Evolutionary conservation across 1,284 basidiomycete species (phyloP).

Genomic region (Agaricales sp.): DNA sequence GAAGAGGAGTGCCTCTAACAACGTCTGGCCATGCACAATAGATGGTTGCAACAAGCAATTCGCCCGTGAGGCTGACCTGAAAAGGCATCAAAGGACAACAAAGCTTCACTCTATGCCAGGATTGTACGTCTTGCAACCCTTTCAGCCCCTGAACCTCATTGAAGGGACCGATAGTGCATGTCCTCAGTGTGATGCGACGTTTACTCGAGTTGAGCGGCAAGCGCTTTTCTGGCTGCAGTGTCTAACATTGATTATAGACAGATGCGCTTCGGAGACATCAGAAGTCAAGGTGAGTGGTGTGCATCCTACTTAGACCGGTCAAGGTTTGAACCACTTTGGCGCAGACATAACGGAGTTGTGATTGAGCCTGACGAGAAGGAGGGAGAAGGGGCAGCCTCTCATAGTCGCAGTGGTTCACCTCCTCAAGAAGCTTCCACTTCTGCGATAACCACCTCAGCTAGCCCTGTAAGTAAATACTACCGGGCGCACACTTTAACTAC

Average conservation of each 20-base stretch:
- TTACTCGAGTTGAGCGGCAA: constrained; percentile 71
- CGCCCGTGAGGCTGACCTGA: constrained; percentile 67
- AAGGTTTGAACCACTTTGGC: constrained; percentile 4
- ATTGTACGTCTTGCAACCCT: constrained; percentile 39
- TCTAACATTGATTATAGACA: constrained; percentile 25
- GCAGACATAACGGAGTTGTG: constrained; percentile 58
- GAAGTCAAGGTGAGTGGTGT: constrained; percentile 46
- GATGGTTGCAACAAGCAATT: constrained; percentile 70
- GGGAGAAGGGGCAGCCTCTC: constrained; percentile 25
- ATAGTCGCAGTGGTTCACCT: constrained; percentile 38
- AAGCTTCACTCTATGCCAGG: constrained; percentile 60
- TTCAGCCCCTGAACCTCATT: constrained; percentile 8
- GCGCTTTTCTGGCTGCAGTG: constrained; percentile 4
- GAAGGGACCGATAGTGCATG: constrained; percentile 37
- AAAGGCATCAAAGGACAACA: constrained; percentile 67
- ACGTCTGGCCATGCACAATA: constrained; percentile 67
- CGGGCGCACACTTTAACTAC: constrained; percentile 40
- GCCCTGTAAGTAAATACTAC: constrained; percentile 51
- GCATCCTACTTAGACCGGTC: constrained; percentile 4
- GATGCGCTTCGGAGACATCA: constrained; percentile 53
- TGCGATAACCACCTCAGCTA: constrained; percentile 21
- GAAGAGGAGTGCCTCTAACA: constrained; percentile 39
- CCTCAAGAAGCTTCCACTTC: constrained; percentile 19
- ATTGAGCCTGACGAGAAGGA: constrained; percentile 37
- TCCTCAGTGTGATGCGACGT: constrained; percentile 67